A percentile compares a stretch with the other conserved stretches of the same genome.
phyloP scores from a whole-genome alignment of 768 basidiomycete species.

The Termitomyces sp. region DNA sequence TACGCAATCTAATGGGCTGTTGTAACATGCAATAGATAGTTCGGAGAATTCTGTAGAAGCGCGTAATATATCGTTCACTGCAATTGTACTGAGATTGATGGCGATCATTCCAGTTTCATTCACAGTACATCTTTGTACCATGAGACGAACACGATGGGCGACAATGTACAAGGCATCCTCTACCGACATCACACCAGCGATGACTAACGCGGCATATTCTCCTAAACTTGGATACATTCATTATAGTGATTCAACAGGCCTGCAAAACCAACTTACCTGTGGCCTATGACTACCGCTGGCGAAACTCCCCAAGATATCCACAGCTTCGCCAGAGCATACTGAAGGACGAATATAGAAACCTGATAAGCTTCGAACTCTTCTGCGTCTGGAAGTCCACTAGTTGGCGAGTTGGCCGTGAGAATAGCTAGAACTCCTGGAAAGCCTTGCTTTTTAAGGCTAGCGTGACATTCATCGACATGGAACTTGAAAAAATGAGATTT shows the following conservation, averaged over 20 bases:
- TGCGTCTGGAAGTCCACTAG: constrained; percentile 14
- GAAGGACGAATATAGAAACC: constrained; percentile 50
- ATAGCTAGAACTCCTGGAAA: constrained; percentile 45
- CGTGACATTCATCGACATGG: constrained; percentile 55
- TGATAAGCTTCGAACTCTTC: constrained; percentile 45
- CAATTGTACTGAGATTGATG: constrained; percentile 30
- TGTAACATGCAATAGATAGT: constrained; percentile 54
- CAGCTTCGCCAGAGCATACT: constrained; percentile 55
- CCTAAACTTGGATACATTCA: constrained; percentile 47
- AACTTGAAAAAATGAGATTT: constrained; percentile 40
- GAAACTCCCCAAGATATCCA: constrained; percentile 68
- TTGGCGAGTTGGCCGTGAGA: constrained; percentile 23
- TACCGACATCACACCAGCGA: constrained; percentile 52
- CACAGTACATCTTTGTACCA: constrained; percentile 40
- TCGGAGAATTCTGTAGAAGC: constrained; percentile 26
- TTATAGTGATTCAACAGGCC: background rate
- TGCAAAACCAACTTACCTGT: constrained; percentile 45
- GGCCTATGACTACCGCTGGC: constrained; percentile 61
- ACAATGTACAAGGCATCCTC: constrained; percentile 53
- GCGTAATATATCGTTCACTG: constrained; percentile 28
- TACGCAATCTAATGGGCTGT: constrained; percentile 51
- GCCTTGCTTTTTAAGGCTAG: constrained; percentile 38
- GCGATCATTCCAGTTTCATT: constrained; percentile 58
- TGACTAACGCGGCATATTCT: constrained; percentile 67
- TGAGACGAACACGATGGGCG: constrained; percentile 51